Conservation (phyloP, 306 rosid species). For the Cicer yamashitae region DNA sequence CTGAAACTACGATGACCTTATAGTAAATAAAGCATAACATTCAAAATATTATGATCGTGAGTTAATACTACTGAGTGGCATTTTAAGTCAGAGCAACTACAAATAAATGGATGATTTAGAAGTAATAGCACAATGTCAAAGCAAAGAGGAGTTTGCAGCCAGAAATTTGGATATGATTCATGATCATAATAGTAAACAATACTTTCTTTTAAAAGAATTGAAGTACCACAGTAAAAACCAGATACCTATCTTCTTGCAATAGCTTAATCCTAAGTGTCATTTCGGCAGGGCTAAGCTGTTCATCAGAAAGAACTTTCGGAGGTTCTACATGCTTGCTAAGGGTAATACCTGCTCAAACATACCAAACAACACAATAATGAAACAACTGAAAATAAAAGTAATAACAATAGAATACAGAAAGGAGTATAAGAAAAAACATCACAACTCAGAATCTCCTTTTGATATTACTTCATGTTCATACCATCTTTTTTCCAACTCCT, state of each 20-base stretch:
- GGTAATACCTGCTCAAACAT: slow-evolving; percentile 63
- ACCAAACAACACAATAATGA: slow-evolving; percentile 44
- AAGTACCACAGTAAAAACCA: slow-evolving; percentile 24
- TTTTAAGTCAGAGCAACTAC: slow-evolving; percentile 32
- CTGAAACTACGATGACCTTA: slow-evolving; percentile 36
- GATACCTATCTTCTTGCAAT: slow-evolving; percentile 85
- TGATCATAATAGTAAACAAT: background rate
- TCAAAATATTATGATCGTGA: slow-evolving; percentile 17
- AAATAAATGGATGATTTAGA: slow-evolving; percentile 38
- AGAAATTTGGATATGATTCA: slow-evolving; percentile 26
- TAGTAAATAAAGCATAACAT: slow-evolving; percentile 33
- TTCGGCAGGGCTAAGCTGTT: slow-evolving; percentile 77
- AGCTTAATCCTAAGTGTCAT: slow-evolving; percentile 82
- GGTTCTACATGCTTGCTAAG: slow-evolving; percentile 69
- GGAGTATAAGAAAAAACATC: slow-evolving; percentile 7
- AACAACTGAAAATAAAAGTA: slow-evolving; percentile 32
- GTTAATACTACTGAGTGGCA: slow-evolving; percentile 19
- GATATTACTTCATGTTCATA: background rate
- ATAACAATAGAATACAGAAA: background rate
- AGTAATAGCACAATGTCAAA: slow-evolving; percentile 29
- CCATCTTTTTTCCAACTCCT: slow-evolving; percentile 1
- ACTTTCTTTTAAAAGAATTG: slow-evolving; percentile 1
- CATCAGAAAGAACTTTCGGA: slow-evolving; percentile 59
- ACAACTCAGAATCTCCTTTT: slow-evolving; percentile 1
- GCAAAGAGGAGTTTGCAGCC: slow-evolving; percentile 32